phyloP scores from a whole-genome alignment of 257 asterid species.

The Coffea canephora region DNA sequence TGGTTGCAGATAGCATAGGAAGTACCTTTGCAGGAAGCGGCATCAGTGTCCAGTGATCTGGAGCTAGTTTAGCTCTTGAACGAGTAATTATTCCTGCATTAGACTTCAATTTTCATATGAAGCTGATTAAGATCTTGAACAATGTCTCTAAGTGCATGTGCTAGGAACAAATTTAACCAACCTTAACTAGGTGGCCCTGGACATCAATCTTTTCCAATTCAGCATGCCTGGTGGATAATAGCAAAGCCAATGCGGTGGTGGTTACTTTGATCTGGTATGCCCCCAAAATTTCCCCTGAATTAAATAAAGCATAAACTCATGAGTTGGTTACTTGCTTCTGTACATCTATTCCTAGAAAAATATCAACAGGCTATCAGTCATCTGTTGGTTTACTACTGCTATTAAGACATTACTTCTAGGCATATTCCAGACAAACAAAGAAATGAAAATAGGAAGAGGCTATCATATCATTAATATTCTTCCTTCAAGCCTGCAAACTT shows the following conservation, averaged over 20 bases:
- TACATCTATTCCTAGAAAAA: background rate
- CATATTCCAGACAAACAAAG: background rate
- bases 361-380: background rate
- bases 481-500: background rate
- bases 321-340: background rate
- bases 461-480: background rate
- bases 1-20: background rate
- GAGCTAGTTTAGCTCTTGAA: slow-evolving; percentile 72
- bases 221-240: slow-evolving; percentile 69
- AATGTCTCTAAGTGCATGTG: background rate
- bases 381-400: background rate
- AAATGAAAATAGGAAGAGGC: background rate
- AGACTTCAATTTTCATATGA: slow-evolving; percentile 44
- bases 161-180: slow-evolving; percentile 21
- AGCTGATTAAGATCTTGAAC: slow-evolving; percentile 21
- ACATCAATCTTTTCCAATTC: slow-evolving; percentile 64
- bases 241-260: slow-evolving; percentile 80
- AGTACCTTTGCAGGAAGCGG: slow-evolving; percentile 86
- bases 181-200: slow-evolving; percentile 81
- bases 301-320: slow-evolving; percentile 26
- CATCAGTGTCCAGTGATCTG: slow-evolving; percentile 78
- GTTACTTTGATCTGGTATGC: slow-evolving; percentile 94
- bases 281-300: slow-evolving; percentile 89
- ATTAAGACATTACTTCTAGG: background rate
- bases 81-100: slow-evolving; percentile 85